Conservation (phyloP, 148 eudicot genomes). For the Cornus suecica region DNA sequence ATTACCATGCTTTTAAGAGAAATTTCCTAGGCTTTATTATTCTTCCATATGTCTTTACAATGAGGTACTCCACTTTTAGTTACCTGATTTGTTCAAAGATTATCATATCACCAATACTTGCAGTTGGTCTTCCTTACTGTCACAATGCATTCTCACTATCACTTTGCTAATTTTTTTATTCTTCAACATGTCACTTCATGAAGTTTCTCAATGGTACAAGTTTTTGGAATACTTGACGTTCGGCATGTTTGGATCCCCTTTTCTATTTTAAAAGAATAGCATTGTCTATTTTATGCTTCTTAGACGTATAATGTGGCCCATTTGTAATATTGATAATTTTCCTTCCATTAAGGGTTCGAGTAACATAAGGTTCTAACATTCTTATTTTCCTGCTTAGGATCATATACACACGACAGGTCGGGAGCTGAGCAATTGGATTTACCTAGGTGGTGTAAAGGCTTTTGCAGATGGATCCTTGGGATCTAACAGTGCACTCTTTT, state of each 20-base stretch:
- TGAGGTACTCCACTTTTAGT: neutral
- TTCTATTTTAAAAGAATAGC: neutral
- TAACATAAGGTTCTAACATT: too few relatives aligned
- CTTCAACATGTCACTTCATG: neutral
- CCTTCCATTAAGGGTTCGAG: neutral
- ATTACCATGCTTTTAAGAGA: neutral
- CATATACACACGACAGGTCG: constrained; percentile 55
- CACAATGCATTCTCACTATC: too few relatives aligned
- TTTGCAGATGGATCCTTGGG: constrained; percentile 95
- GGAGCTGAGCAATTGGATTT: constrained; percentile 72
- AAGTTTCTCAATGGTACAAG: neutral
- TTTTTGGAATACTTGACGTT: neutral
- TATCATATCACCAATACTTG: too few relatives aligned
- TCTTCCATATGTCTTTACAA: neutral
- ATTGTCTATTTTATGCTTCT: too few relatives aligned
- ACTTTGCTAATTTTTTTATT: too few relatives aligned
- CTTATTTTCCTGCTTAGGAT: constrained; percentile 40
- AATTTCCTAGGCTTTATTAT: neutral
- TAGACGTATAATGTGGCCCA: neutral
- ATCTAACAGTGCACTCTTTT: constrained; percentile 86
- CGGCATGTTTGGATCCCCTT: neutral
- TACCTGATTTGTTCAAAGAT: too few relatives aligned
- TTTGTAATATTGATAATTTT: too few relatives aligned
- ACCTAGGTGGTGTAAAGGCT: constrained; percentile 91
- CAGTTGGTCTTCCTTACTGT: too few relatives aligned